These are phyloP conservation scores for Pseudogymnoascus sp. DNA, from an alignment of 2,329 filamentous ascomycete genomes.

Conservation along the genomic window DNA sequence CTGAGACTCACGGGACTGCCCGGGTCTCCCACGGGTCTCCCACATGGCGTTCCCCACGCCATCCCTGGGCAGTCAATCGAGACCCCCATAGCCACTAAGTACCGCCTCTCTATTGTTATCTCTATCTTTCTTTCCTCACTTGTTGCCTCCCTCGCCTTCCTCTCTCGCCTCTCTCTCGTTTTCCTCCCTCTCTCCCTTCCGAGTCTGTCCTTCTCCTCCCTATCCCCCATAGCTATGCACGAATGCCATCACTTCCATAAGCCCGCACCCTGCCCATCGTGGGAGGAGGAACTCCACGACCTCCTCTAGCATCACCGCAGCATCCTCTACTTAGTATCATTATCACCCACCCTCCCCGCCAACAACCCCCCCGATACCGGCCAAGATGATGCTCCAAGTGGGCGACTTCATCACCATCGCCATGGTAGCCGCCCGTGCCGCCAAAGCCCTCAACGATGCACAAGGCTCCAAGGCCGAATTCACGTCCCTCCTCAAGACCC, in stretches of 20 bases:
- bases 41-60: background rate
- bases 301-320: background rate
- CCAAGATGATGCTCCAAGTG: conserved; percentile 1
- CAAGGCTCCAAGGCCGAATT: background rate
- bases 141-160: background rate
- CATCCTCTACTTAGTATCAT: background rate
- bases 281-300: background rate
- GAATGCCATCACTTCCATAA: background rate
- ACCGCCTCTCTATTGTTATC: background rate
- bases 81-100: background rate
- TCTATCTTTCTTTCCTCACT: background rate
- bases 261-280: background rate
- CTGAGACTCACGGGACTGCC: background rate
- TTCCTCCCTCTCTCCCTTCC: background rate
- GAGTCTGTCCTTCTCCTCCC: background rate
- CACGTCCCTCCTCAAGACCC: background rate
- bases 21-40: background rate
- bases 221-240: background rate
- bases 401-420: background rate
- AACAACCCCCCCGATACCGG: background rate
- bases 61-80: background rate
- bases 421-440: background rate
- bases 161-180: background rate
- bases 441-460: background rate
- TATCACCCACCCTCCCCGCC: background rate